Base-by-base conservation (phyloP, 225 moss, liverwort and hornwort genomes). In the Polytrichum formosum region DNA sequence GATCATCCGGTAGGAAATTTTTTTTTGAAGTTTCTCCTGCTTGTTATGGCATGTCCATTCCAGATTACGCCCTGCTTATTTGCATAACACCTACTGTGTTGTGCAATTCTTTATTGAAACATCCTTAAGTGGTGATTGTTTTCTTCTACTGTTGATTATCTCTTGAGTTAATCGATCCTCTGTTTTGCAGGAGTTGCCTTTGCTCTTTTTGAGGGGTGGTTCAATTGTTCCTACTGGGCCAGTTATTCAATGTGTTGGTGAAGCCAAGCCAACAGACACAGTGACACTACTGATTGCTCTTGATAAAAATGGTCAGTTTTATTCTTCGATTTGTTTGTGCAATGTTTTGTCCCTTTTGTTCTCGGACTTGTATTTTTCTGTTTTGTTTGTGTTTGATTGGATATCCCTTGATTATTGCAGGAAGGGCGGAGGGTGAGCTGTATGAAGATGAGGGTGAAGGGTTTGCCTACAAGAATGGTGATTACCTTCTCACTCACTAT, bases 391-490 rank as follows among this genome's bases (percentile, higher is more conserved):
- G 17, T 30, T 72, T 33, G 30, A n/a, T 25, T 19, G 30, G 46
- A 37, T 46, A 13, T 13, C 16, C 46, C 16, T 46, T 46, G 37
- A 13, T 13, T 37, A 4, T 46, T 46, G 33, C 82, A 96, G 95
- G 97, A 18, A 87, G 67, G 54, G 97, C 94, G 28, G 68, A 77
- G 0, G 97, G 94, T 73, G 80, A 73, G 8, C 76, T 92, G 56
- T 97, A 92, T 67, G 97, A 97, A 67, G 97, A 97, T 76, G 94
- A 82, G 63, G 94, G 84, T 16, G 94, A 91, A 29, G 84, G 97
- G 65, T 97, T 84, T 66, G 85, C 79, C 70, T 97, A 83, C 63
- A 77, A 80, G 76, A 74, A 80, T 35, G 91, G 90, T 35, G 80
- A 92, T 54, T 94, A 81, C 66, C 55, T 92, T n/a, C 77, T 82